Evolutionary conservation across 305 asterid genomes (phyloP), one percentile per base, ranked within the genome.

Genomic region (Rubia tinctorum): DNA sequence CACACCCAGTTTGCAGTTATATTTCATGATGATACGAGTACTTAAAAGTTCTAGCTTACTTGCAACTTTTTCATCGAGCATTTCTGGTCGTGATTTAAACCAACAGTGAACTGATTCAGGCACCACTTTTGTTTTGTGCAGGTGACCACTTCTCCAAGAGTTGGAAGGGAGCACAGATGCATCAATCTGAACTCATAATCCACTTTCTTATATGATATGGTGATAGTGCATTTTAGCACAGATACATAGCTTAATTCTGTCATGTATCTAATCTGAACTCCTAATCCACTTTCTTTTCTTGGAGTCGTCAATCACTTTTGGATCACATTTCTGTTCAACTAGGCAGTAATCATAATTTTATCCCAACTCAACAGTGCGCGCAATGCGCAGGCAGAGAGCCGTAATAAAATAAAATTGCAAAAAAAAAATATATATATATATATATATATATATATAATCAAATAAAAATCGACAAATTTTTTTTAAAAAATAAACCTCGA

Each of bases 251-350:
- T n/a, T n/a, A n/a, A n/a, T n/a, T n/a, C n/a, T n/a, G n/a, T n/a
- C n/a, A n/a, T n/a, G n/a, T n/a, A n/a, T n/a, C n/a, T n/a, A n/a
- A n/a, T 13, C 49, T n/a, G 15, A 12, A 25, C 27, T 75, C 65
- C 0, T 66, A 42, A 42, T 73, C 40, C 14, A 23, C 60, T n/a
- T n/a, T n/a, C n/a, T n/a, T 25, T 68, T 82, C 59, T 70, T 79
- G 78, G 89, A 95, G 99, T 74, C 98, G 99, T 22, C 97, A 90
- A 76, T 90, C 98, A 55, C 85, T 95, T 74, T 82, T 95, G 88
- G 99, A 95, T 88, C 90, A 95, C 82, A 95, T 95, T 73, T 90
- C 96, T 25, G 96, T 92, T 74, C 96, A 88, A 78, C 89, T 95
- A 62, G 99, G n/a, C n/a, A n/a, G n/a, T n/a, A n/a, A n/a, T n/a